Conservation (phyloP, 2,329 filamentous ascomycete genomes). For the Penicillium thymicola region DNA sequence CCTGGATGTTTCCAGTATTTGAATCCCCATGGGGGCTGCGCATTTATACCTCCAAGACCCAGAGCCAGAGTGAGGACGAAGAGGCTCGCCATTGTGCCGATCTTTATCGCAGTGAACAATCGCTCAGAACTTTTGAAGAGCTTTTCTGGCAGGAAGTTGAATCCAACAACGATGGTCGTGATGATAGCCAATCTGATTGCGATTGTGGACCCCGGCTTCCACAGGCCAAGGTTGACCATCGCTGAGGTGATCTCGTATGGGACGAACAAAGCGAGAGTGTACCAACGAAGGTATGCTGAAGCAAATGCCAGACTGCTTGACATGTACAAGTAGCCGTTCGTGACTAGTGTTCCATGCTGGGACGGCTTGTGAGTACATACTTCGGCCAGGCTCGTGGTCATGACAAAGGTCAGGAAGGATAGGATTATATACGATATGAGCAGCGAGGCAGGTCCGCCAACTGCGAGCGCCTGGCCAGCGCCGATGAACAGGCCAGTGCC, state of each 20-base stretch:
- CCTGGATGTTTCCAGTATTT: conserved; percentile 50
- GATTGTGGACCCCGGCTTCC: conserved; percentile 44
- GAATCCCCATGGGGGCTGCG: conserved; percentile 49
- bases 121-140: conserved; percentile 50
- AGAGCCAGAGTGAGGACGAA: conserved; percentile 51
- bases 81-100: conserved; percentile 49
- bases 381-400: conserved; percentile 46
- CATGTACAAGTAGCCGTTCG: conserved; percentile 40
- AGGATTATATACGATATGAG: conserved; percentile 52
- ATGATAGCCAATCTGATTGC: conserved; percentile 51
- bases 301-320: conserved; percentile 40
- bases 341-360: conserved; percentile 40
- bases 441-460: conserved; percentile 51
- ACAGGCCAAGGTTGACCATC: conserved; percentile 61
- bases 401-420: conserved; percentile 46
- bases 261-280: conserved; percentile 44
- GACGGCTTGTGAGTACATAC: conserved; percentile 38
- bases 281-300: conserved; percentile 46
- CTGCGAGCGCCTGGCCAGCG: conserved; percentile 52
- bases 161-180: conserved; percentile 54
- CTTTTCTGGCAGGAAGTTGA: conserved; percentile 49
- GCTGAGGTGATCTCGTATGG: conserved; percentile 64
- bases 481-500: conserved; percentile 56
- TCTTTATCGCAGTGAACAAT: conserved; percentile 49
- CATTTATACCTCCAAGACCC: conserved; percentile 51